Percentiles rank a stretch among this genome's conserved stretches.
phyloP scores from a whole-genome alignment of 106 monocot species.

The Ottelia alismoides region DNA sequence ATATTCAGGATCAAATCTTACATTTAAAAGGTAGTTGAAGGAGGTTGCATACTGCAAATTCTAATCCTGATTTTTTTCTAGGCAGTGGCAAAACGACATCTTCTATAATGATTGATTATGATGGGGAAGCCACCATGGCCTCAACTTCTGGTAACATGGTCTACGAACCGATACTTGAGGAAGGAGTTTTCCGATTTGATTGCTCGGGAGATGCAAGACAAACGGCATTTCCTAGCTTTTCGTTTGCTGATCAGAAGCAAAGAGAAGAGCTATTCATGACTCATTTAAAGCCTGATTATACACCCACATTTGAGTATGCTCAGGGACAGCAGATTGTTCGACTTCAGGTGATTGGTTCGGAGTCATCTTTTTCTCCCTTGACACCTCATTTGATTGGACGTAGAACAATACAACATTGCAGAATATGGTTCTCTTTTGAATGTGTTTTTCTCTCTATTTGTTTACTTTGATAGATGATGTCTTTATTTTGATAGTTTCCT shows the following conservation, averaged over 20 bases:
- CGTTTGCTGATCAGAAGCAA: slow-evolving; percentile 44
- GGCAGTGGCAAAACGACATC: slow-evolving; percentile 1
- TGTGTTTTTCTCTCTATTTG: background rate
- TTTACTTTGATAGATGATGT: no score
- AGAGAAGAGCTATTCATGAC: slow-evolving; percentile 34
- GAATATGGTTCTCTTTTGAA: background rate
- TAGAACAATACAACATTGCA: no score
- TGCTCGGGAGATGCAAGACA: slow-evolving; percentile 38
- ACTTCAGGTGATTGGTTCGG: slow-evolving; percentile 44
- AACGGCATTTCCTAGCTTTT: slow-evolving; percentile 58
- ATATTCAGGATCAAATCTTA: no score
- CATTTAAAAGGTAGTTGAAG: no score
- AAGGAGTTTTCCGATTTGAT: slow-evolving; percentile 84
- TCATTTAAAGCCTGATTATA: slow-evolving; percentile 26
- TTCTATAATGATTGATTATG: slow-evolving; percentile 6
- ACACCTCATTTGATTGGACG: background rate
- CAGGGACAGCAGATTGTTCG: slow-evolving; percentile 39
- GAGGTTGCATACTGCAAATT: no score
- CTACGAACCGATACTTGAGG: slow-evolving; percentile 54
- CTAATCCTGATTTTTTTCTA: no score
- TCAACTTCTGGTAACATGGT: slow-evolving; percentile 32
- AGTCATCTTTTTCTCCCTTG: background rate
- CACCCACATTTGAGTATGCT: slow-evolving; percentile 25
- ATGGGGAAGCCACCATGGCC: slow-evolving; percentile 4
- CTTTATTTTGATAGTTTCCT: no score